These are phyloP conservation scores for Fonsecaea nubica DNA, from an alignment of 2,329 filamentous ascomycete species.

Conservation along the genomic window DNA sequence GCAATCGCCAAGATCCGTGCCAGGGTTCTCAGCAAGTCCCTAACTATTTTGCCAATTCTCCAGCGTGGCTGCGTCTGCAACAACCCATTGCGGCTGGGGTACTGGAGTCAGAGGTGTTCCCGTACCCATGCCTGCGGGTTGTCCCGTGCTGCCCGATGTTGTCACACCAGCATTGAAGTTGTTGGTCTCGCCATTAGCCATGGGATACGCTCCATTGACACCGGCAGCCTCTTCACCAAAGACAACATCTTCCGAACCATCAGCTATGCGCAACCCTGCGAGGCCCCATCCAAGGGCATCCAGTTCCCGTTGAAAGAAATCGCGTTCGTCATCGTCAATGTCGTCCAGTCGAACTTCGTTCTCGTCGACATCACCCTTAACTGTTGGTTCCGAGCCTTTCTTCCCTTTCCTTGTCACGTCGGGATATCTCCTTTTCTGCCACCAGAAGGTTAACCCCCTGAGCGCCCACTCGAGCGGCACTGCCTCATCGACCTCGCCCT, in stretches of 20 bases:
- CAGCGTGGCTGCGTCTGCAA: constrained; percentile 30
- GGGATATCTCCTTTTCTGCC: constrained; percentile 82
- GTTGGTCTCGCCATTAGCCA: constrained; percentile 23
- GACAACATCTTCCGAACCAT: constrained; percentile 37
- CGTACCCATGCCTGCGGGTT: neutral
- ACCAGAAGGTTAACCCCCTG: constrained; percentile 90
- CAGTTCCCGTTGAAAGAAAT: constrained; percentile 79
- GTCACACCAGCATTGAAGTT: constrained; percentile 4
- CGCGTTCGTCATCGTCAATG: constrained; percentile 70
- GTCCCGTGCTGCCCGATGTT: neutral
- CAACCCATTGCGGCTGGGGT: constrained; percentile 32
- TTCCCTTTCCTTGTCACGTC: constrained; percentile 71
- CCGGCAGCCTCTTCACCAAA: constrained; percentile 40
- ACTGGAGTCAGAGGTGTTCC: constrained; percentile 23
- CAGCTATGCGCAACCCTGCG: constrained; percentile 39
- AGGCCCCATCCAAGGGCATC: constrained; percentile 69
- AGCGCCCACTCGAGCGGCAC: constrained; percentile 90
- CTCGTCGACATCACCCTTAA: constrained; percentile 12
- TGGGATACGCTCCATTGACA: constrained; percentile 24
- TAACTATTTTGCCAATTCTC: constrained; percentile 38
- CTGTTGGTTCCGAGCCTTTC: constrained; percentile 10
- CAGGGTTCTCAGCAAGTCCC: constrained; percentile 12
- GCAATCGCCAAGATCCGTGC: neutral
- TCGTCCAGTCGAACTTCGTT: constrained; percentile 21
- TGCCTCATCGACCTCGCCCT: constrained; percentile 91